These are phyloP conservation scores for Filobasidium floriforme DNA, from an alignment of 768 basidiomycete genomes.

Conservation along the genomic window DNA sequence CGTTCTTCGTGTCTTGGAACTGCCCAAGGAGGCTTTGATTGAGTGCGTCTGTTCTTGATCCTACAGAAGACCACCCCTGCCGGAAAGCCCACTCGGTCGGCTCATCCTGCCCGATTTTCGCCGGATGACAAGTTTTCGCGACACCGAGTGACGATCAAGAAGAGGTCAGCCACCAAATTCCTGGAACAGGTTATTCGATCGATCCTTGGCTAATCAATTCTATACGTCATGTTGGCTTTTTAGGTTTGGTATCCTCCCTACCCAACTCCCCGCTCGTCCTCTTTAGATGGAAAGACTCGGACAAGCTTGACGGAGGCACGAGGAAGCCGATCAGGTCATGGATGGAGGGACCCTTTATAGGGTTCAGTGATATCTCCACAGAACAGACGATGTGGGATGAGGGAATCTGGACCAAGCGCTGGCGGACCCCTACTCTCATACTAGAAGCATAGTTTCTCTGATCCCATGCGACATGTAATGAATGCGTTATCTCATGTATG, in stretches of 20 bases:
- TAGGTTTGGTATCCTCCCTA: slow-evolving; percentile 69
- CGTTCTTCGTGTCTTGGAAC: slow-evolving; percentile 23
- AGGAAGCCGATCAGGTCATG: neutral
- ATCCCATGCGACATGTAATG: no score
- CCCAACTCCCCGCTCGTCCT: slow-evolving; percentile 81
- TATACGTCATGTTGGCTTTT: neutral
- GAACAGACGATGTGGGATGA: neutral
- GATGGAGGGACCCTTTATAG: neutral
- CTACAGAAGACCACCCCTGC: slow-evolving; percentile 71
- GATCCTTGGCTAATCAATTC: neutral
- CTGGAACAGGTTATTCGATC: neutral
- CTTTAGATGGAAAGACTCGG: slow-evolving; percentile 51
- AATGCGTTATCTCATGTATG: no score
- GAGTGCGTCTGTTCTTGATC: neutral
- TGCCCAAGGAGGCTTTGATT: neutral
- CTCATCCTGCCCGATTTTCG: slow-evolving; percentile 96
- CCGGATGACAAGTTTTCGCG: slow-evolving; percentile 99
- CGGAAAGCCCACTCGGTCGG: slow-evolving; percentile 85
- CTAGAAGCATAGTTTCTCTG: no score
- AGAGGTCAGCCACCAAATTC: slow-evolving; percentile 50
- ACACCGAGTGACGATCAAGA: slow-evolving; percentile 94
- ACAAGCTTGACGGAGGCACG: neutral
- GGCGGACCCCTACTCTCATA: slow-evolving; percentile 1
- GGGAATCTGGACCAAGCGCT: slow-evolving; percentile 19
- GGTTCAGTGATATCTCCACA: neutral